Evolutionary conservation across 768 basidiomycete species (phyloP).

Genomic region (Suillus luteus): DNA sequence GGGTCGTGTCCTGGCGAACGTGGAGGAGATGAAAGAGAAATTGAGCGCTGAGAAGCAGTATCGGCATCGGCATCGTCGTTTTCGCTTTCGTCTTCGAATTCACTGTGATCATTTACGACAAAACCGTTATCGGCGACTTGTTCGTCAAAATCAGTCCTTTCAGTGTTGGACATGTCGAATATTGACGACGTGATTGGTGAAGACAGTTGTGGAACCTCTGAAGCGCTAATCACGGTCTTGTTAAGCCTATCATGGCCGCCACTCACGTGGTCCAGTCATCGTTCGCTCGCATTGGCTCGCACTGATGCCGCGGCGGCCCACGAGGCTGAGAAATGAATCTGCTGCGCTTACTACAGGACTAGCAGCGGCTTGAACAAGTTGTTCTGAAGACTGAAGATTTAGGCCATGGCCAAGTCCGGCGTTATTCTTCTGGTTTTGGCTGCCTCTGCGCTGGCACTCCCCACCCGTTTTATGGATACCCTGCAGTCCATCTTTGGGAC

Average conservation of each 20-base stretch:
- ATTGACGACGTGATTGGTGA: conserved; percentile 4
- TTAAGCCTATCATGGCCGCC: not conserved
- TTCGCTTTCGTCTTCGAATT: conserved; percentile 14
- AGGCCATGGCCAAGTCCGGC: not conserved
- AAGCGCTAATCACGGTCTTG: not conserved
- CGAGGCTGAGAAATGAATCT: not conserved
- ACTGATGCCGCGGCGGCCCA: not conserved
- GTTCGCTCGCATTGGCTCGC: not conserved
- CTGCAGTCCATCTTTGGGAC: not conserved
- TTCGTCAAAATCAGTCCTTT: not conserved
- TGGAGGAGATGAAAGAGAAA: conserved; percentile 69
- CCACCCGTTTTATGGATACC: conserved; percentile 6
- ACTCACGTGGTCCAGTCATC: not conserved
- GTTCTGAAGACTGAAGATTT: not conserved
- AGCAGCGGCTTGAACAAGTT: not conserved
- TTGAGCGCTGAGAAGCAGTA: conserved; percentile 78
- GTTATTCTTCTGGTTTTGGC: not conserved
- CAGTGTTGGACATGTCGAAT: conserved; percentile 5
- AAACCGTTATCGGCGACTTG: conserved; percentile 9
- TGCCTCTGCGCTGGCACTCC: not conserved
- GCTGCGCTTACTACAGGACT: conserved; percentile 5
- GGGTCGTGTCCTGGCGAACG: conserved; percentile 49
- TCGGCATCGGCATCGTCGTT: conserved; percentile 60
- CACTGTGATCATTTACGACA: conserved; percentile 9
- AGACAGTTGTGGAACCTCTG: not conserved